Conservation (phyloP, 176 grass and related monocot genomes). For the Cocos nucifera region DNA sequence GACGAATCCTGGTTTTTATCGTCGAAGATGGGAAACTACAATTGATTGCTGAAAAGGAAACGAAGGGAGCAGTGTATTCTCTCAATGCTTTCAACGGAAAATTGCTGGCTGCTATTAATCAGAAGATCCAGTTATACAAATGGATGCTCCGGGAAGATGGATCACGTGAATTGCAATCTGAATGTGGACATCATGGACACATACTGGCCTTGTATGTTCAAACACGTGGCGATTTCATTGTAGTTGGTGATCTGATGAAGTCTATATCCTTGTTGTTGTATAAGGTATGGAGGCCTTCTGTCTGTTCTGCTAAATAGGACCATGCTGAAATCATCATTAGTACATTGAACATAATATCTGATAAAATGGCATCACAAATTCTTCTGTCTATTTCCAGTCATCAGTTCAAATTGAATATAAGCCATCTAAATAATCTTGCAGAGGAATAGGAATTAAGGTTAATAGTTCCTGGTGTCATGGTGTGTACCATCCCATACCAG, state of each 20-base stretch:
- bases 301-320: neutral
- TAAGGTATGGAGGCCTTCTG: conserved; percentile 32
- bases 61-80: conserved; percentile 72
- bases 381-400: too few species aligned
- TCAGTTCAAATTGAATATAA: too few species aligned
- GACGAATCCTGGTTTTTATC: conserved; percentile 78
- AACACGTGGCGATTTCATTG: conserved; percentile 94
- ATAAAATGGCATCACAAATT: too few species aligned
- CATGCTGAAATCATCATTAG: too few species aligned
- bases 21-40: conserved; percentile 80
- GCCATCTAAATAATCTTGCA: too few species aligned
- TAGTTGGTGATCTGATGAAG: conserved; percentile 92
- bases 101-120: conserved; percentile 87
- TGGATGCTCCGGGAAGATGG: conserved; percentile 59
- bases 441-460: too few species aligned
- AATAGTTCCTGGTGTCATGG: too few species aligned
- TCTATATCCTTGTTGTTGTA: conserved; percentile 91
- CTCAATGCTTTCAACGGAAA: conserved; percentile 93
- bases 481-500: too few species aligned
- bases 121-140: conserved; percentile 93
- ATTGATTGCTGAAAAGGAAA: conserved; percentile 87
- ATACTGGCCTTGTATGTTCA: conserved; percentile 83
- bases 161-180: conserved; percentile 70
- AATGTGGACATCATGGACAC: conserved; percentile 82
- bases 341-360: too few species aligned